Evolutionary conservation across 257 asterid species (phyloP), one percentile per base, ranked within the genome.

Genomic region (Buddleja alternifolia): DNA sequence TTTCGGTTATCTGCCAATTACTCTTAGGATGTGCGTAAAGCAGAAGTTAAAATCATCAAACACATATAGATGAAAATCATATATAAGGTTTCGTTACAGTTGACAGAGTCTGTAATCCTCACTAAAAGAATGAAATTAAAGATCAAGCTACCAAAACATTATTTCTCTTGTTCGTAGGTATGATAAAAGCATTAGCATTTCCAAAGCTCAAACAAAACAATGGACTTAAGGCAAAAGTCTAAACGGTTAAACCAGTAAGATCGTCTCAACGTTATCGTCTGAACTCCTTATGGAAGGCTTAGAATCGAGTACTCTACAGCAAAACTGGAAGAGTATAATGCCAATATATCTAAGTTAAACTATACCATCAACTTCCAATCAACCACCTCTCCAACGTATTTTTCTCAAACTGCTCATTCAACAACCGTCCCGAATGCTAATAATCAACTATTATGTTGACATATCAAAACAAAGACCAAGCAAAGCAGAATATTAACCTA

Each of bases 191-290:
- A 2, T 1, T 5, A 29, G 34, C 3, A 29, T 29, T 29, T 29
- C 34, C 5, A 16, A 10, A 48, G 23, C 56, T 61, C 23, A 21
- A 20, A 5, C 23, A 21, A 20, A 5, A n/a, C 39, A 56, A 20
- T 20, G 64, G 42, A 41, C 68, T 20, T 41, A 70, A 46, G 37
- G 47, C 23, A 69, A 17, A 46, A 17, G 14, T 4, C 24, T 8
- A 23, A 10, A 8, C 1, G 23, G 25, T 14, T 41, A 8, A 23
- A 57, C 61, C 39, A 20, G 9, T 7, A 0, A 41, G 12, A 21
- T n/a, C 19, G 42, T 25, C 34, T 60, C 59, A 37, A 19, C 9
- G 20, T 52, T n/a, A 72, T 12, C 36, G 52, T 52, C 65, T 55
- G 60, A 56, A 45, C 44, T 19, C 24, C 46, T 63, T 57, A 16